A percentile compares a stretch with the other conserved stretches of the same genome.
These are phyloP conservation scores for Sistotremastrum suecicum DNA, from an alignment of 768 basidiomycete genomes.

Conservation along the genomic window DNA sequence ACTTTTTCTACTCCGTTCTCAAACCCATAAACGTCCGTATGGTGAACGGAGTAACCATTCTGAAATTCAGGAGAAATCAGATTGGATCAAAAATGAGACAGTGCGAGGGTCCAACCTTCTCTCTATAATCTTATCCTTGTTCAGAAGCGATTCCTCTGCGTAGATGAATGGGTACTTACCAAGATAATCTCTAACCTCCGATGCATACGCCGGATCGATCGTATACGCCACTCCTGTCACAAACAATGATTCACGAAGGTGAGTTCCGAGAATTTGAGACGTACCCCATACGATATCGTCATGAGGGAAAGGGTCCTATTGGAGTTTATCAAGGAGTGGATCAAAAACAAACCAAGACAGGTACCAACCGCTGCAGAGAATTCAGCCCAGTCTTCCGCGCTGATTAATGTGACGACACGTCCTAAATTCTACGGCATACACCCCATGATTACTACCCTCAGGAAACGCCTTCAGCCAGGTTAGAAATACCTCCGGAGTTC, in stretches of 20 bases:
- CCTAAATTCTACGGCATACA: slow-evolving; percentile 82
- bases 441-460: too few species aligned
- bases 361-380: slow-evolving; percentile 50
- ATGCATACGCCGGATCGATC: slow-evolving; percentile 62
- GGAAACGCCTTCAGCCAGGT: too few species aligned
- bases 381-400: slow-evolving; percentile 75
- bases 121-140: slow-evolving; percentile 73
- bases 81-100: too few species aligned
- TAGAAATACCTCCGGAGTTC: slow-evolving; percentile 81
- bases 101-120: too few species aligned
- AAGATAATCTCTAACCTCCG: slow-evolving; percentile 72
- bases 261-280: too few species aligned
- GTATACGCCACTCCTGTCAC: slow-evolving; percentile 66
- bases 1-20: slow-evolving; percentile 38
- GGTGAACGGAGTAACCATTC: slow-evolving; percentile 77
- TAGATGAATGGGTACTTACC: slow-evolving; percentile 29
- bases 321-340: too few species aligned
- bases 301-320: slow-evolving; percentile 51
- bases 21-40: slow-evolving; percentile 55
- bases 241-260: neutral
- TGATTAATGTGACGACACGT: slow-evolving; percentile 79
- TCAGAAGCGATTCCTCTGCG: slow-evolving; percentile 3
- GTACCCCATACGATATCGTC: slow-evolving; percentile 83
- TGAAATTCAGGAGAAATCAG: too few species aligned
- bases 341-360: slow-evolving; percentile 11